phyloP scores from a whole-genome alignment of 345 rosid species.

The Heritiera fomes region DNA sequence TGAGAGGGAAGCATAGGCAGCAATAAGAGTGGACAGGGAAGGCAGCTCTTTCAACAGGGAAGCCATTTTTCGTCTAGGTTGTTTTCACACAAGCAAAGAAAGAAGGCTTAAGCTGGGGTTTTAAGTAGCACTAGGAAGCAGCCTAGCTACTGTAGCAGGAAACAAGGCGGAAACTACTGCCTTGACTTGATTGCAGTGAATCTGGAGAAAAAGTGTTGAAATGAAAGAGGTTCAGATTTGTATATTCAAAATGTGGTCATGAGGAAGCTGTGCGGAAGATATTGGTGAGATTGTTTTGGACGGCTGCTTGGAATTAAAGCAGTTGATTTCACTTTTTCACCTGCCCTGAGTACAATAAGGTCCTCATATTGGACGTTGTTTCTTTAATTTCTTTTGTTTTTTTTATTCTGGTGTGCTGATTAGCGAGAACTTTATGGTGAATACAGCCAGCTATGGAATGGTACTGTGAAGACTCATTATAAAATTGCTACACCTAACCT shows the following conservation, averaged over 20 bases:
- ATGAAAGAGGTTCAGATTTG: not conserved
- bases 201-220: not conserved
- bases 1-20: conserved; percentile 33
- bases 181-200: not conserved
- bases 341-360: not conserved
- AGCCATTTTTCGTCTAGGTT: conserved; percentile 2
- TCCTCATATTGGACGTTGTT: not conserved
- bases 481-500: not conserved
- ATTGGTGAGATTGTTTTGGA: not conserved
- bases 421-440: not conserved
- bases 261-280: not conserved
- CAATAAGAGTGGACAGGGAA: conserved; percentile 32
- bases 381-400: not conserved
- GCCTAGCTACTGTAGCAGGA: not conserved
- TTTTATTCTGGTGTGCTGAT: not conserved
- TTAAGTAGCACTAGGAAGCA: not conserved
- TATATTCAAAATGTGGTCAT: not conserved
- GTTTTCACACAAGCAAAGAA: not conserved
- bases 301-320: not conserved
- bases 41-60: conserved; percentile 25
- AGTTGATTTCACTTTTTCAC: not conserved
- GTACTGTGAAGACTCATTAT: not conserved
- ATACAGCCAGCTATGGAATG: not conserved
- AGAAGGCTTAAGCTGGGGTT: not conserved
- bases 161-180: not conserved